Evolutionary conservation across 1,139 yeast genomes (phyloP).

Genomic region (Williopsis jadinii): DNA sequence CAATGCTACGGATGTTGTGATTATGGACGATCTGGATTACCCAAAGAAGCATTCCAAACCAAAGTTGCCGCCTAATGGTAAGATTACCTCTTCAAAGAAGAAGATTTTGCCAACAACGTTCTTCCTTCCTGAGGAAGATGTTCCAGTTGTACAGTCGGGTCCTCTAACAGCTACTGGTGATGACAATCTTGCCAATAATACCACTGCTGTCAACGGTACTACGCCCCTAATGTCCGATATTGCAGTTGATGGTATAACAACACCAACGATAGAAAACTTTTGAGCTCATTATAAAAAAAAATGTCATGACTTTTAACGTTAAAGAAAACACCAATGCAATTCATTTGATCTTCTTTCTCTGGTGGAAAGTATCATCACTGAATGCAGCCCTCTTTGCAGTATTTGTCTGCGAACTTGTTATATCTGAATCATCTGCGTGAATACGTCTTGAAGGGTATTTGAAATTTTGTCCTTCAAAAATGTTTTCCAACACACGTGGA

Average conservation of each 20-base stretch:
- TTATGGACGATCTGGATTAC: conserved; percentile 35
- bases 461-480: conserved; percentile 56
- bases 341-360: conserved; percentile 21
- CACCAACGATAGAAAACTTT: no score
- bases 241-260: no score
- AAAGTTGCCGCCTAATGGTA: conserved; percentile 90
- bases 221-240: no score
- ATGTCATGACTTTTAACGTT: no score
- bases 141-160: no score
- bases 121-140: conserved; percentile 30
- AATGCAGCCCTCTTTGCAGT: conserved; percentile 10
- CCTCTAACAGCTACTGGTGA: no score
- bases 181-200: no score
- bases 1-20: conserved; percentile 18
- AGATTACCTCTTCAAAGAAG: conserved; percentile 66
- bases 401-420: conserved; percentile 23
- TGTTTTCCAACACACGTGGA: conserved; percentile 64
- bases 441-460: conserved; percentile 70
- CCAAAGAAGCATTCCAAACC: conserved; percentile 72
- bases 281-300: no score
- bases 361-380: conserved; percentile 13
- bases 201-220: no score
- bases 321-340: background rate
- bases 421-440: conserved; percentile 72
- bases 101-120: conserved; percentile 47